Conservation (phyloP, 352 stramenopile species). For the Phytophthora podocarpi region DNA sequence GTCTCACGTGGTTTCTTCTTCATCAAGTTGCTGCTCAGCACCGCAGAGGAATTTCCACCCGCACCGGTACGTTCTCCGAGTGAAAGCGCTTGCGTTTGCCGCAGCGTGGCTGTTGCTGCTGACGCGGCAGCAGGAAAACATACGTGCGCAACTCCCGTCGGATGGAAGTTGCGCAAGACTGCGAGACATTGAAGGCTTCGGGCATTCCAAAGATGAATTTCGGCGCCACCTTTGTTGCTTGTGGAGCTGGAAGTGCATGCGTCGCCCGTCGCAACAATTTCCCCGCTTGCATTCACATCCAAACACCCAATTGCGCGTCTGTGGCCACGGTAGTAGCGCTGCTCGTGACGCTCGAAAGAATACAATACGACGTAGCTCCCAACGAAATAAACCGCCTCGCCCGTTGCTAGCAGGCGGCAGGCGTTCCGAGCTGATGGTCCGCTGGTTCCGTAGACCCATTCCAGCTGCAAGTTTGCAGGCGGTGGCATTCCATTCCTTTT, state of each 20-base stretch:
- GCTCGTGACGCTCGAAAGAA: constrained; percentile 52
- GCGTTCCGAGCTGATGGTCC: constrained; percentile 52
- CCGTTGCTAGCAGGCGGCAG: constrained; percentile 50
- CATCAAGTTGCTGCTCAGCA: constrained; percentile 49
- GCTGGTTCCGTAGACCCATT: constrained; percentile 81
- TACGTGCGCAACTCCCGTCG: constrained; percentile 54
- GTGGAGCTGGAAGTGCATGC: constrained; percentile 9
- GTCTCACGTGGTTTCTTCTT: constrained; percentile 68
- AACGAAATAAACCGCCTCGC: constrained; percentile 76
- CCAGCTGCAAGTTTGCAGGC: constrained; percentile 65
- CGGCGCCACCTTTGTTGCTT: constrained; percentile 15
- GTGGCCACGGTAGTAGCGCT: constrained; percentile 80
- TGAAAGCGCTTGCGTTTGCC: constrained; percentile 35
- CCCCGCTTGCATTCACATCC: constrained; percentile 55
- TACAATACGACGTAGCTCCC: constrained; percentile 82
- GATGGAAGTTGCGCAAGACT: constrained; percentile 68
- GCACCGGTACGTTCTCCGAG: constrained; percentile 35
- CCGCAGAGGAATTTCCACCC: constrained; percentile 28
- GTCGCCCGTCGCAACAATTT: constrained; percentile 72
- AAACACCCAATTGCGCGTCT: constrained; percentile 62
- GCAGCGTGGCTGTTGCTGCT: constrained; percentile 45
- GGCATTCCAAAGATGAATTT: constrained; percentile 80
- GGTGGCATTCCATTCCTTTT: constrained; percentile 44
- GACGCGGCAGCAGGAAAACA: constrained; percentile 61
- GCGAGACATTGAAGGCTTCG: constrained; percentile 71